Conservation (phyloP, 345 rosid genomes). For the Mallotus nudiflorus region DNA sequence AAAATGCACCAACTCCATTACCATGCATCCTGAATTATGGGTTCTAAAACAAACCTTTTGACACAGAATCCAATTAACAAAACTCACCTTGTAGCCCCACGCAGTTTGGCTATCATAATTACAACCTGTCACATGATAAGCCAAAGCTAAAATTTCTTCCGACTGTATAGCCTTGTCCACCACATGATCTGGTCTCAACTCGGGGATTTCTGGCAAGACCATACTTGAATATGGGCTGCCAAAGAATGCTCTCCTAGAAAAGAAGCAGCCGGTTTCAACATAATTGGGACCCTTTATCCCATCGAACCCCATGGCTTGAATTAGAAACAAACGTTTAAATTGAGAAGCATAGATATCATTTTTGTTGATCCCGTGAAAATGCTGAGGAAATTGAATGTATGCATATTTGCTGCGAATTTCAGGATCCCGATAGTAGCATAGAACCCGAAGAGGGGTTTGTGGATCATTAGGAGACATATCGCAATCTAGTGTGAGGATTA, state of each 20-base stretch:
- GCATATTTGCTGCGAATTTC: constrained; percentile 25
- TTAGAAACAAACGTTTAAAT: constrained; percentile 34
- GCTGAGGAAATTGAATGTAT: constrained; percentile 72
- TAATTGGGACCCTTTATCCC: constrained; percentile 48
- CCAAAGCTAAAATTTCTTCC: constrained; percentile 32
- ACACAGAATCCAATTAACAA: no score
- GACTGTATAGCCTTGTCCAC: constrained; percentile 35
- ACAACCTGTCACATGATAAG: constrained; percentile 52
- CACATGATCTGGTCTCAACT: constrained; percentile 28
- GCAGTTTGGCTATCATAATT: constrained; percentile 48
- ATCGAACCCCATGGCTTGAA: constrained; percentile 51
- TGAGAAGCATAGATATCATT: constrained; percentile 56
- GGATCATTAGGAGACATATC: constrained; percentile 84
- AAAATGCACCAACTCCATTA: no score
- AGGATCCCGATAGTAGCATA: constrained; percentile 56
- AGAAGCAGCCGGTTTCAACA: constrained; percentile 65
- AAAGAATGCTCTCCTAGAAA: constrained; percentile 52
- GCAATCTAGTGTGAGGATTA: constrained; percentile 71
- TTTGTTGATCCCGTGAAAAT: constrained; percentile 48
- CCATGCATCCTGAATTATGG: no score
- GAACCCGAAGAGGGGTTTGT: constrained; percentile 40
- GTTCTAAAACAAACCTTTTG: no score
- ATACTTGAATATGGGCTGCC: constrained; percentile 44
- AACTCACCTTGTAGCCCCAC: constrained; percentile 65
- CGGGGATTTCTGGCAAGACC: constrained; percentile 33